These are phyloP conservation scores for Senna siamea DNA, from an alignment of 306 rosid species.

Conservation along the genomic window DNA sequence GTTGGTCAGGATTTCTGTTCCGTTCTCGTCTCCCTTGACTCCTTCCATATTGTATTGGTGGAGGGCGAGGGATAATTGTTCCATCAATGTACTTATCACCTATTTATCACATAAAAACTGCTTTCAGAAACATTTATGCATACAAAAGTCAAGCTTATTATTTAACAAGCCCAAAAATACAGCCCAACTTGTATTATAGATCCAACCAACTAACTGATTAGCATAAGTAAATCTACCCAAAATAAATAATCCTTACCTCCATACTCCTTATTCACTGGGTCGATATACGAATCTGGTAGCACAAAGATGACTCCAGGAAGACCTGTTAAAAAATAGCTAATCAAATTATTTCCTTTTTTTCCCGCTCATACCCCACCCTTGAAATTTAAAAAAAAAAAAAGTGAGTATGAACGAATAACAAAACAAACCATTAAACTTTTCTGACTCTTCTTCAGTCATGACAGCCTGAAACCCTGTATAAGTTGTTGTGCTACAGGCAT, in stretches of 20 bases:
- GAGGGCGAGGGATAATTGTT: conserved; percentile 82
- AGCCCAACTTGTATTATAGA: conserved; percentile 1
- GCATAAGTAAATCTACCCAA: background rate
- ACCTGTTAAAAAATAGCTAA: conserved; percentile 45
- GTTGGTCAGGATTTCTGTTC: conserved; percentile 49
- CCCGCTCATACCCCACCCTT: background rate
- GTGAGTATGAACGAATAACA: background rate
- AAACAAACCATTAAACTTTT: conserved; percentile 68
- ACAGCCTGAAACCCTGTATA: conserved; percentile 83
- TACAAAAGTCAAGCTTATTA: conserved; percentile 1
- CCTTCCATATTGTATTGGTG: conserved; percentile 76
- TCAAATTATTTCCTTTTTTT: background rate
- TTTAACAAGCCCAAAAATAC: conserved; percentile 5
- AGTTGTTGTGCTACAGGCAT: conserved; percentile 89
- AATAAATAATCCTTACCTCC: conserved; percentile 59
- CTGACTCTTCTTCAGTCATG: conserved; percentile 83
- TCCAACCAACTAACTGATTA: conserved; percentile 8
- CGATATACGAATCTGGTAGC: conserved; percentile 84
- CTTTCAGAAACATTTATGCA: conserved; percentile 4
- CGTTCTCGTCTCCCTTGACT: conserved; percentile 54
- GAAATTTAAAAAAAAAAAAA: too few species aligned
- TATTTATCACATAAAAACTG: conserved; percentile 40
- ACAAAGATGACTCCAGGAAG: conserved; percentile 79
- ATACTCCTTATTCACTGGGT: conserved; percentile 78
- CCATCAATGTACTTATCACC: conserved; percentile 91